Base-by-base conservation (phyloP, 2,329 filamentous ascomycete genomes). In the Ilyonectria sp. region DNA sequence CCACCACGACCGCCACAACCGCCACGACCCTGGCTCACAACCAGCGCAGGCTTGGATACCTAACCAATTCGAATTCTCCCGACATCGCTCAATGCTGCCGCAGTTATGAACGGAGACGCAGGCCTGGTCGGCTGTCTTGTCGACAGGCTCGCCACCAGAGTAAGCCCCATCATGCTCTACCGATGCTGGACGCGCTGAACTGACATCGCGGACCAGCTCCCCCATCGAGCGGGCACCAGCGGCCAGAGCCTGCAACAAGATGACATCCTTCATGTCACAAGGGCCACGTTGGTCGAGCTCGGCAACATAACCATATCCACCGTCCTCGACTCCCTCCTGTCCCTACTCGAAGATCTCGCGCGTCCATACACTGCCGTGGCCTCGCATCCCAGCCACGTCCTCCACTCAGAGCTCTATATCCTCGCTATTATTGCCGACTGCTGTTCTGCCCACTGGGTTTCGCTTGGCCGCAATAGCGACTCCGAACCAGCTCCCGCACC, bases 331-430 rank as follows among this genome's bases (percentile, higher is more conserved):
- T 82, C 87, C 15, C 82, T 92, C 23, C 77, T 91, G 21, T 80
- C 83, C 44, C 80, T 91, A 6, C 83, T 91, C 52, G 88, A 91
- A 76, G 88, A 90, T 43, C 82, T 91, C 44, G 81, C 83, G 31
- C 85, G 85, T 56, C 86, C 88, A 4, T 89, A 89, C 75, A 85
- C 84, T 68, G 79, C 75, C 55, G 80, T 88, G 61, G 79, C 84
- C 52, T 79, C 82, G 23, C 89, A 90, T 72, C 89, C 90, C 2
- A 81, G 84, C 43, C 88, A 91, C 74, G 84, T 92, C 58, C 80
- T 92, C 35, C 84, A 89, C 53, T 92, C 91, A 19, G 90, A 92
- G 77, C 81, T 90, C 54, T 92, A 90, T 73, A 82, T 92, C n/a
- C 79, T 92, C 56, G 85, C 87, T 54, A 82, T 92, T 47, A 84